Percentiles rank a stretch among this genome's conserved stretches.
Conservation (phyloP, 148 eudicot species). For the Chenopodium suecicum region DNA sequence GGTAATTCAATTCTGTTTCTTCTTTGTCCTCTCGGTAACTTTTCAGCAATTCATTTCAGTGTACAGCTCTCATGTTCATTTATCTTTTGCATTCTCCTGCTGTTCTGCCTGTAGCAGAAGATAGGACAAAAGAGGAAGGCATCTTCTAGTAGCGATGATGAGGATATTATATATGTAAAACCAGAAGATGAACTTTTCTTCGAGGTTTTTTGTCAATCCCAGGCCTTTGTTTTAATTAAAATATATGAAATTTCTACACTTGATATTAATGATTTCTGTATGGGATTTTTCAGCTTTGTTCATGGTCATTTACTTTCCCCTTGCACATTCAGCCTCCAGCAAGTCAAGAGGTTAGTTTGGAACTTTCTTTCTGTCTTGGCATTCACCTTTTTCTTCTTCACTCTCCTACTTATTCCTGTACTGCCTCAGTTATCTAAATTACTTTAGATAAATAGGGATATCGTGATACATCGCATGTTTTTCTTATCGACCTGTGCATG, state of each 20-base stretch:
- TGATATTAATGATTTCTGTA: conserved; percentile 14
- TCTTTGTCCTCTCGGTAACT: not conserved
- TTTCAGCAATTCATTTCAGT: not conserved
- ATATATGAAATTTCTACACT: not conserved
- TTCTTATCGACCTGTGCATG: not conserved
- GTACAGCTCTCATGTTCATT: not conserved
- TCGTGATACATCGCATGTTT: not conserved
- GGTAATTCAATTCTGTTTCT: conserved; percentile 37
- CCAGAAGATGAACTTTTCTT: conserved; percentile 83
- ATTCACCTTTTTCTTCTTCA: not conserved
- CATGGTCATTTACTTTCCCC: conserved; percentile 76
- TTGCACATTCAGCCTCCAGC: conserved; percentile 50
- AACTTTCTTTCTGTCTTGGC: not conserved
- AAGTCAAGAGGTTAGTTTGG: conserved; percentile 60
- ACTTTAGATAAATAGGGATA: not conserved
- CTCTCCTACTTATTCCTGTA: not conserved
- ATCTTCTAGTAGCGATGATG: conserved; percentile 40
- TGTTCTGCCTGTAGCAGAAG: conserved; percentile 41
- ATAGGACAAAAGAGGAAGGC: conserved; percentile 41
- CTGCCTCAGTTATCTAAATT: not conserved
- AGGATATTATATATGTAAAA: conserved; percentile 63
- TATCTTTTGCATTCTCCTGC: not conserved
- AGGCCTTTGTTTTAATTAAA: not conserved
- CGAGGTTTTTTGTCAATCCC: conserved; percentile 42
- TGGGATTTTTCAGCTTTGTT: conserved; percentile 64